These are phyloP conservation scores for Linnemannia zychae DNA, from an alignment of 192 early-diverging fungal species.

Conservation along the genomic window DNA sequence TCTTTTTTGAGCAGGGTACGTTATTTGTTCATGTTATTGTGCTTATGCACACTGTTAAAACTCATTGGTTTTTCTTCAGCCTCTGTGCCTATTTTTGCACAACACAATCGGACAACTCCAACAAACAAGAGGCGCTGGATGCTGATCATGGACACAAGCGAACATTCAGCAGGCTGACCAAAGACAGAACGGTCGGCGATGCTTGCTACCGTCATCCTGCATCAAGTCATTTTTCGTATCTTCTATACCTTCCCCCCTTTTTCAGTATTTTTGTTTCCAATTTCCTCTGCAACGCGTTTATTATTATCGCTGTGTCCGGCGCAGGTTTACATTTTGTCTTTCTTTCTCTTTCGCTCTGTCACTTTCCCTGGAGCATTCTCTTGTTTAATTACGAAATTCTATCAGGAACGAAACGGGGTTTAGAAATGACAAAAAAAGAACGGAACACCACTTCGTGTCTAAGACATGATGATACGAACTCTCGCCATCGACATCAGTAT, in stretches of 20 bases:
- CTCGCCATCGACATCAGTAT: not conserved
- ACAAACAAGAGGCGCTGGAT: not conserved
- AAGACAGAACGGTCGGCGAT: not conserved
- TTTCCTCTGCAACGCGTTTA: too few species aligned
- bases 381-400: not conserved
- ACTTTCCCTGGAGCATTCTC: not conserved
- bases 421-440: not conserved
- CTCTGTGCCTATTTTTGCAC: slow-evolving; percentile 5
- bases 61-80: not conserved
- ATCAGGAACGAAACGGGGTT: slow-evolving; percentile 5
- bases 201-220: not conserved
- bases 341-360: too few species aligned
- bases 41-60: not conserved
- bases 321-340: too few species aligned
- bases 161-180: not conserved
- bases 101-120: not conserved
- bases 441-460: not conserved
- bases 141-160: not conserved
- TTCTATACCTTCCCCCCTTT: not conserved
- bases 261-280: too few species aligned
- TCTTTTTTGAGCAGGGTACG: slow-evolving; percentile 95
- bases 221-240: too few species aligned
- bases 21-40: not conserved
- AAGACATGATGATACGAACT: slow-evolving; percentile 2
- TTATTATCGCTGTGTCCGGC: too few species aligned